phyloP scores from a whole-genome alignment of 768 basidiomycete genomes.

The Cyathus striatus region DNA sequence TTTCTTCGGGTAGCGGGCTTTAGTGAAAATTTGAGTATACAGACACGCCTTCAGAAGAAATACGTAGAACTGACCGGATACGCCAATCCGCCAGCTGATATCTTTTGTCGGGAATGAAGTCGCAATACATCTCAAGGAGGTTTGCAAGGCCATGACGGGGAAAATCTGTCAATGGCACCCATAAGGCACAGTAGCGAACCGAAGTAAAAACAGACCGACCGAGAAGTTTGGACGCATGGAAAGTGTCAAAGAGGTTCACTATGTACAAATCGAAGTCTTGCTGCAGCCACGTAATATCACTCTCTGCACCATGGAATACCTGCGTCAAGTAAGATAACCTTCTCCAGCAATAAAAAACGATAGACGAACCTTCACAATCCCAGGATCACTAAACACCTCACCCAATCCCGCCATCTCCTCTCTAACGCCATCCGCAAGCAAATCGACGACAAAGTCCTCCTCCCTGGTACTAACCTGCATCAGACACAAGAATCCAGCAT shows the following conservation, averaged over 20 bases:
- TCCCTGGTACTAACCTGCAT: constrained; percentile 88
- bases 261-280: constrained; percentile 92
- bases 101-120: constrained; percentile 88
- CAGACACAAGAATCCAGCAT: constrained; percentile 83
- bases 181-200: not conserved
- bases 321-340: constrained; percentile 17
- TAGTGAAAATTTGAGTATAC: not conserved
- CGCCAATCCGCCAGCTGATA: constrained; percentile 99
- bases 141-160: constrained; percentile 80
- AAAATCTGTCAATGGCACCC: constrained; percentile 48
- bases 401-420: constrained; percentile 72
- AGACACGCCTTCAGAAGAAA: not conserved
- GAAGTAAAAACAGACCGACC: constrained; percentile 31
- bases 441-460: constrained; percentile 85
- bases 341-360: not conserved
- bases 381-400: constrained; percentile 81
- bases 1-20: constrained; percentile 79
- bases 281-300: constrained; percentile 94
- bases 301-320: constrained; percentile 94
- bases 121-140: constrained; percentile 83
- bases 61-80: constrained; percentile 51
- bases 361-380: constrained; percentile 70
- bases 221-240: constrained; percentile 85
- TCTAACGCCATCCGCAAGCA: constrained; percentile 52
- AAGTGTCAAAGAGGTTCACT: constrained; percentile 97